Percentiles rank a stretch among this genome's conserved stretches.
Conservation (phyloP, 768 basidiomycete genomes). For the Clitopilus passeckerianus region DNA sequence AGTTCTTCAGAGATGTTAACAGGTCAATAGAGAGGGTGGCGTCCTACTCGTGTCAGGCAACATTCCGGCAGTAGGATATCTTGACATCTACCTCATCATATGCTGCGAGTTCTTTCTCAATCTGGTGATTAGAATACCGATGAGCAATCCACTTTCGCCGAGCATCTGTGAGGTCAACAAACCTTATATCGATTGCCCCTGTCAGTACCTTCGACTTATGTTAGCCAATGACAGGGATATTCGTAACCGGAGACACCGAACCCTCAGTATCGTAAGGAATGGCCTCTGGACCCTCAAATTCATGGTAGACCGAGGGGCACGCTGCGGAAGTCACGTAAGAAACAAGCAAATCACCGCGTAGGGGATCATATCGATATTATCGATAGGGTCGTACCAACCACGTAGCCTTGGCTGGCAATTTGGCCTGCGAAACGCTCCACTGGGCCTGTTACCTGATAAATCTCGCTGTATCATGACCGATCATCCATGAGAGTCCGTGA, state of each 20-base stretch:
- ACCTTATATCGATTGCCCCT: conserved; percentile 93
- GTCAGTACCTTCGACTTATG: conserved; percentile 59
- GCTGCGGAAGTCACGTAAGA: conserved; percentile 33
- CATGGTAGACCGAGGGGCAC: conserved; percentile 85
- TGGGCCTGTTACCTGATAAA: conserved; percentile 95
- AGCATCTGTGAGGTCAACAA: not conserved
- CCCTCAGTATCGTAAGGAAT: conserved; percentile 89
- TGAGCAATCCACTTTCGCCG: not conserved
- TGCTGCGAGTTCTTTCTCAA: conserved; percentile 81
- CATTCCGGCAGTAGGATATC: not conserved
- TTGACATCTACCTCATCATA: conserved; percentile 70
- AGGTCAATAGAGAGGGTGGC: conserved; percentile 74
- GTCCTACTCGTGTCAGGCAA: conserved; percentile 44
- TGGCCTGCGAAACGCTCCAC: conserved; percentile 90
- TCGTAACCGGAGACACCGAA: conserved; percentile 14
- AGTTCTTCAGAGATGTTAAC: conserved; percentile 66
- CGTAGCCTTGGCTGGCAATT: conserved; percentile 82
- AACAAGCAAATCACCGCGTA: not conserved
- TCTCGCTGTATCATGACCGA: conserved; percentile 54
- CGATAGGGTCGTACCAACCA: conserved; percentile 57
- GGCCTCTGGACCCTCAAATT: conserved; percentile 85
- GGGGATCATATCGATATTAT: not conserved
- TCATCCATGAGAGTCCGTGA: not conserved
- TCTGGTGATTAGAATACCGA: conserved; percentile 36
- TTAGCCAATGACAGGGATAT: not conserved